These are phyloP conservation scores for Cyclotella cryptica DNA, from an alignment of 108 stramenopile species.

Conservation along the genomic window DNA sequence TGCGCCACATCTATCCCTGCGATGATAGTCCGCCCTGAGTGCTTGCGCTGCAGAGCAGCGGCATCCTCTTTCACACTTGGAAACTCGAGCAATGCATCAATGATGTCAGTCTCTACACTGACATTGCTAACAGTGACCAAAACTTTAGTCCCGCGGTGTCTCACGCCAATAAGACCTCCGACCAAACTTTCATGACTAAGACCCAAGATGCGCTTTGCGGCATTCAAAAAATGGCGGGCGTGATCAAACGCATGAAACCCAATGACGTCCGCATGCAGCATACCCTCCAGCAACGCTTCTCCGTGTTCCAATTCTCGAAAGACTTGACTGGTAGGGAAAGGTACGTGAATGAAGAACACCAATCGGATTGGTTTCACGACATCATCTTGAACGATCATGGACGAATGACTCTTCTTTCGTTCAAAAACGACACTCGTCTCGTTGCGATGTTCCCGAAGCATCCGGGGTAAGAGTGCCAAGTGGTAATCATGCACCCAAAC, in stretches of 20 bases:
- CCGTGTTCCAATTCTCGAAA: constrained; percentile 97
- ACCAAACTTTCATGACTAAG: constrained; percentile 86
- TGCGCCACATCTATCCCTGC: constrained; percentile 94
- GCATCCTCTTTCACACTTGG: constrained; percentile 69
- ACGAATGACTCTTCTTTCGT: background rate
- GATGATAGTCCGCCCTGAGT: constrained; percentile 84
- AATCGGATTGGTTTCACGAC: constrained; percentile 61
- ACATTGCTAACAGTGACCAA: constrained; percentile 98
- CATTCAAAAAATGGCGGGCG: constrained; percentile 99
- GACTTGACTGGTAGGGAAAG: constrained; percentile 98
- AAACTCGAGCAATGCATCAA: constrained; percentile 70
- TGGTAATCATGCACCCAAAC: constrained; percentile 99
- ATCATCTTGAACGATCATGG: constrained; percentile 1
- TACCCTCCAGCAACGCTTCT: constrained; percentile 92
- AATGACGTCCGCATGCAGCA: constrained; percentile 98
- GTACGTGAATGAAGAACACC: constrained; percentile 99
- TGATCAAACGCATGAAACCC: constrained; percentile 99
- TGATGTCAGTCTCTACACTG: constrained; percentile 91
- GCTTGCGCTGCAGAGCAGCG: constrained; percentile 65
- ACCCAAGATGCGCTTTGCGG: constrained; percentile 98
- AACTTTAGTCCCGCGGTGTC: constrained; percentile 90
- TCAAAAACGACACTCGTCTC: constrained; percentile 31
- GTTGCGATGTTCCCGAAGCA: constrained; percentile 64
- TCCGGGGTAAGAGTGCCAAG: constrained; percentile 91
- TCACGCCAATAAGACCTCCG: constrained; percentile 96